Evolutionary conservation across 129 eudicot species (phyloP).

Genomic region (Rutidosis leptorrhynchoides): DNA sequence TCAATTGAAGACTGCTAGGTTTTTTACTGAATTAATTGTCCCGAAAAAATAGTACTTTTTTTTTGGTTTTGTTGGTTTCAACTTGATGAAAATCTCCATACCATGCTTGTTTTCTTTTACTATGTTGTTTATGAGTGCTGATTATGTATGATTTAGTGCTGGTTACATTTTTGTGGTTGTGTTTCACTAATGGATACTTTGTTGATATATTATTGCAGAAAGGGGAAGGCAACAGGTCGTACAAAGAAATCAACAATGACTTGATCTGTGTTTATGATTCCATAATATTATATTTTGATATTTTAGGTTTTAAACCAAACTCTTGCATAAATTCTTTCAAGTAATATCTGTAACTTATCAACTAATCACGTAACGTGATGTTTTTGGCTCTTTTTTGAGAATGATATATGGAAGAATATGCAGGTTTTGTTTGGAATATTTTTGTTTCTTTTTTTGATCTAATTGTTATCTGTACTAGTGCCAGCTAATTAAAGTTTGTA

Average conservation of each 20-base stretch:
- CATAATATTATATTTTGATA: background rate
- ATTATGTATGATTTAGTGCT: background rate
- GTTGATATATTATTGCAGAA: background rate
- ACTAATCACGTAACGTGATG: background rate
- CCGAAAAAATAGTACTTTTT: too few species aligned
- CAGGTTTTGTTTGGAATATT: constrained; percentile 15
- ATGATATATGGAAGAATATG: constrained; percentile 14
- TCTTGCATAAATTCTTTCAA: background rate
- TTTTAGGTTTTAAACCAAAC: constrained; percentile 2
- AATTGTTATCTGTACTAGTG: too few species aligned
- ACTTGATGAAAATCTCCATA: too few species aligned
- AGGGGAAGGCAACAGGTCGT: background rate
- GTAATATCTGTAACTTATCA: constrained; percentile 7
- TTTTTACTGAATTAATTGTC: too few species aligned
- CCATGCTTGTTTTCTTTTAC: background rate
- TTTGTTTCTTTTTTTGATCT: too few species aligned
- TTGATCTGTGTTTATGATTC: background rate
- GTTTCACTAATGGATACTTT: constrained; percentile 9
- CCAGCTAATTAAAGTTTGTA: background rate
- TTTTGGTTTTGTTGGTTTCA: too few species aligned
- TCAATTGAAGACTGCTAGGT: too few species aligned
- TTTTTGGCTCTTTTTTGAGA: constrained; percentile 19
- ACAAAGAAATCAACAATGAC: background rate
- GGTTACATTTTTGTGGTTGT: background rate
- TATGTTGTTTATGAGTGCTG: background rate